Percentiles rank a stretch among this genome's conserved stretches.
Evolutionary conservation across 208 protist species (phyloP).

Genomic region (Wallacemonas rigidus): DNA sequence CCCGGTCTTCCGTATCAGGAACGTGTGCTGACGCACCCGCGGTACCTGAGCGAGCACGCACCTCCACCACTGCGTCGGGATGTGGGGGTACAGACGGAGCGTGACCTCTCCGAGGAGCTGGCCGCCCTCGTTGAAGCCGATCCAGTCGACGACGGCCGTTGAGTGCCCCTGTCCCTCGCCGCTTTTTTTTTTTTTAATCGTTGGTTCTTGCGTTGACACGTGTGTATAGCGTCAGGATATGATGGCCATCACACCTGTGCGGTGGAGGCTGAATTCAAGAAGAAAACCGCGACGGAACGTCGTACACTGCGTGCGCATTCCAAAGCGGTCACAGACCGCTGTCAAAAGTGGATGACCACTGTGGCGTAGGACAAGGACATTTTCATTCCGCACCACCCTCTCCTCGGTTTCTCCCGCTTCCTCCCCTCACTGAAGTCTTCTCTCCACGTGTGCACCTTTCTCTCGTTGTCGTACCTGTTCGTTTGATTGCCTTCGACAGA

Average conservation of each 20-base stretch:
- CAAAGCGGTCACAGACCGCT: too few relatives aligned
- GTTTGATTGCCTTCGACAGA: too few relatives aligned
- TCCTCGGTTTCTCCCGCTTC: too few relatives aligned
- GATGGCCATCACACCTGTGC: background rate
- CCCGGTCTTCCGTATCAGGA: conserved; percentile 83
- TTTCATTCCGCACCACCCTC: too few relatives aligned
- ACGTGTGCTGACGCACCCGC: conserved; percentile 26
- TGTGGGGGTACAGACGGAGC: conserved; percentile 32
- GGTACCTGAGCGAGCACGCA: conserved; percentile 51
- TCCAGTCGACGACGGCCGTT: background rate
- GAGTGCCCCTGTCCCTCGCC: background rate
- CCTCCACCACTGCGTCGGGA: conserved; percentile 40
- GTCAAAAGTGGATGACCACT: too few relatives aligned
- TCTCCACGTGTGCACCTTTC: too few relatives aligned
- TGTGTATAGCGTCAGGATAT: background rate
- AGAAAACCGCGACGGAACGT: too few relatives aligned
- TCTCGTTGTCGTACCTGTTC: too few relatives aligned
- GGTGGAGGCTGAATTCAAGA: too few relatives aligned
- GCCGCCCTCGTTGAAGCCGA: background rate
- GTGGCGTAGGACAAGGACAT: too few relatives aligned
- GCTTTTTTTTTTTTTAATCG: conserved; percentile 19
- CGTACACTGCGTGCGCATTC: too few relatives aligned
- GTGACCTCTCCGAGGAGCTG: conserved; percentile 24
- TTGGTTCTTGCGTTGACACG: background rate
- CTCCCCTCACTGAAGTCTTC: background rate